Conservation (phyloP, 768 basidiomycete species). For the Heimioporus sp. region DNA sequence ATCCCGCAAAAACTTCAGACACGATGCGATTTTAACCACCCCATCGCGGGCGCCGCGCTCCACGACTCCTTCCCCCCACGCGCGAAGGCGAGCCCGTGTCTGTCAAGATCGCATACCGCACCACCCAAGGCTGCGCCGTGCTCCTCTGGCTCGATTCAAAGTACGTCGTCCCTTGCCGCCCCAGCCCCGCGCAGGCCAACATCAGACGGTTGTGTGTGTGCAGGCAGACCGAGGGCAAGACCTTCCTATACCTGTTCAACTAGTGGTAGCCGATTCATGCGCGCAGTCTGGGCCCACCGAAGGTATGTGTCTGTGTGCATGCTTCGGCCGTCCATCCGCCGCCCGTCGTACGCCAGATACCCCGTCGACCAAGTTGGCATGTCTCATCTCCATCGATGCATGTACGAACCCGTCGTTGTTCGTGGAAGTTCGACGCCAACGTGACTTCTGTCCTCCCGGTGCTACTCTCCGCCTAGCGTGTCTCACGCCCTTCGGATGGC, state of each 20-base stretch:
- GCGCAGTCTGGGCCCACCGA: constrained; percentile 73
- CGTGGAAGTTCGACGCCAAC: constrained; percentile 75
- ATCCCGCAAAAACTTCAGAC: no score
- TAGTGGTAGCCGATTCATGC: constrained; percentile 94
- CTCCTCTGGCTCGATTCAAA: constrained; percentile 87
- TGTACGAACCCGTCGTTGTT: not conserved
- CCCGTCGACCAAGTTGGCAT: constrained; percentile 80
- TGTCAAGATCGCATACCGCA: constrained; percentile 65
- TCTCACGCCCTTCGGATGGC: constrained; percentile 71
- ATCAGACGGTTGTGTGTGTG: not conserved
- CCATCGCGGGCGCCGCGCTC: constrained; percentile 77
- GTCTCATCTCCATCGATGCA: constrained; percentile 12
- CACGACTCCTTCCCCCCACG: constrained; percentile 43
- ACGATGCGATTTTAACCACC: no score
- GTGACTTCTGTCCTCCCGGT: constrained; percentile 81
- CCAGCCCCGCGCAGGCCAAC: not conserved
- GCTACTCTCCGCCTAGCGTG: constrained; percentile 79
- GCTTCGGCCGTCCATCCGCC: not conserved
- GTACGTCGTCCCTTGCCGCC: no score
- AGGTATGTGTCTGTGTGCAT: no score
- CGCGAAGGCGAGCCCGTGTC: constrained; percentile 37
- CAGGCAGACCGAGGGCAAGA: constrained; percentile 85
- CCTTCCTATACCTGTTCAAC: constrained; percentile 84
- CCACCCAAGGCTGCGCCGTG: constrained; percentile 71
- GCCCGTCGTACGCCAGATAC: constrained; percentile 47